Percentiles rank a stretch among this genome's conserved stretches.
phyloP scores from a whole-genome alignment of 2,329 filamentous ascomycete species.

The Blastomyces parvus region DNA sequence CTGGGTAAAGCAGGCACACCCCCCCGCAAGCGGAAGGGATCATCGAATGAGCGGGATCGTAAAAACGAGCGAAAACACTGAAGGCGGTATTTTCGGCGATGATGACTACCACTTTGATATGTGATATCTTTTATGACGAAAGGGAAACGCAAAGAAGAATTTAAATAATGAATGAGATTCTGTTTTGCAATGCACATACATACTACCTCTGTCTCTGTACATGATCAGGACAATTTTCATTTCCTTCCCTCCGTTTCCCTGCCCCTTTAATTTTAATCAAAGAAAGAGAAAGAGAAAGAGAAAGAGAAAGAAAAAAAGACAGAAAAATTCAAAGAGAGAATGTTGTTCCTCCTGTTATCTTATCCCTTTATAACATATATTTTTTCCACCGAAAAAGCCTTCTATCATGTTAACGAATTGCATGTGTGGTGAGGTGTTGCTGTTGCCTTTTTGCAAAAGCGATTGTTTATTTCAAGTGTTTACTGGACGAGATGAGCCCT shows the following conservation, averaged over 20 bases:
- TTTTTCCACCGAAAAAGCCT: background rate
- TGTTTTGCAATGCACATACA: constrained; percentile 6
- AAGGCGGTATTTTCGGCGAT: constrained; percentile 36
- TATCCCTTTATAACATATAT: background rate
- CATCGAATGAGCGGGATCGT: constrained; percentile 39
- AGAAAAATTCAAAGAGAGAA: too few species aligned
- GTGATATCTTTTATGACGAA: constrained; percentile 21
- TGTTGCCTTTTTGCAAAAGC: background rate
- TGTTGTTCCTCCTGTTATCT: too few species aligned
- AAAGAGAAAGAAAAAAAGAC: too few species aligned
- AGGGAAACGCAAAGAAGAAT: background rate
- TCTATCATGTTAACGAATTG: constrained; percentile 3
- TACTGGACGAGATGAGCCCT: background rate
- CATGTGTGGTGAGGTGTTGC: constrained; percentile 4
- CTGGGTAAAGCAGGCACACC: constrained; percentile 10
- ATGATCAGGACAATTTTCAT: constrained; percentile 2
- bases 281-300: background rate
- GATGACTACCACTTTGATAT: constrained; percentile 37
- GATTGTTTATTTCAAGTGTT: background rate
- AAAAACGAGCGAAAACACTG: constrained; percentile 30
- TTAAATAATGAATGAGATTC: background rate
- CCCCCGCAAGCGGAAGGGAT: constrained; percentile 16
- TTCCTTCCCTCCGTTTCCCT: background rate
- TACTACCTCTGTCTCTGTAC: constrained; percentile 9
- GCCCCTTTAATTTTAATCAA: background rate